phyloP scores from a whole-genome alignment of 1,284 basidiomycete genomes.

The Xanthoconium separans region DNA sequence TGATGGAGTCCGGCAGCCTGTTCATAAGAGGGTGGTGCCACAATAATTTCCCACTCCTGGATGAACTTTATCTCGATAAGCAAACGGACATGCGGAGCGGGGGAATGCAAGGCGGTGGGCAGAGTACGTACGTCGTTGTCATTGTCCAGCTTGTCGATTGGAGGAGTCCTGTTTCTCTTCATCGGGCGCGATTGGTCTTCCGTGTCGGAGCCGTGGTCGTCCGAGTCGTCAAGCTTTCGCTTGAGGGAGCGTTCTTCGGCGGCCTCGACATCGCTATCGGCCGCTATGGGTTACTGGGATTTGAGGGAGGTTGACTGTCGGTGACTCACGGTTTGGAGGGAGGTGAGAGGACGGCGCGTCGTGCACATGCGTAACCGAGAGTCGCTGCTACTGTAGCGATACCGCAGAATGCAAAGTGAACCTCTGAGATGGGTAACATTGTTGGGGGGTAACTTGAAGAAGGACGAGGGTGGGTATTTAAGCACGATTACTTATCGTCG shows the following conservation, averaged over 20 bases:
- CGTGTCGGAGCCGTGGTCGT: constrained; percentile 25
- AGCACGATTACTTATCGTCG: constrained; percentile 22
- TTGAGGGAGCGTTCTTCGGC: constrained; percentile 38
- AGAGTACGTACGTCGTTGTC: constrained; percentile 30
- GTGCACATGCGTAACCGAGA: constrained; percentile 52
- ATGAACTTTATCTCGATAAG: constrained; percentile 24
- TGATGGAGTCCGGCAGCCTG: constrained; percentile 15
- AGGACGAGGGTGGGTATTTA: constrained; percentile 22
- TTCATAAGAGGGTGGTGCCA: constrained; percentile 32
- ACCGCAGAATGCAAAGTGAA: constrained; percentile 52
- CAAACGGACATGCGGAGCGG: constrained; percentile 4
- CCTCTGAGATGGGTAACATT: constrained; percentile 33
- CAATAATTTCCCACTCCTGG: constrained; percentile 34
- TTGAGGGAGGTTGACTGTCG: constrained; percentile 32
- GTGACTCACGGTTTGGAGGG: constrained; percentile 30
- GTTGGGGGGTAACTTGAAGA: neutral
- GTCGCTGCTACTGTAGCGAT: constrained; percentile 59
- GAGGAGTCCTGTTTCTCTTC: constrained; percentile 51
- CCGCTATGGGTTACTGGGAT: constrained; percentile 27
- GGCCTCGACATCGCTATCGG: constrained; percentile 34
- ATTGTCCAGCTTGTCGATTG: constrained; percentile 31
- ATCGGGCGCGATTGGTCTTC: constrained; percentile 37
- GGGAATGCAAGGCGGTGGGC: neutral
- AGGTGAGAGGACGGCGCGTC: constrained; percentile 34
- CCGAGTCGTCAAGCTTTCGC: constrained; percentile 40